Conservation (phyloP, 2,329 filamentous ascomycete genomes). For the Xylaria sp. region DNA sequence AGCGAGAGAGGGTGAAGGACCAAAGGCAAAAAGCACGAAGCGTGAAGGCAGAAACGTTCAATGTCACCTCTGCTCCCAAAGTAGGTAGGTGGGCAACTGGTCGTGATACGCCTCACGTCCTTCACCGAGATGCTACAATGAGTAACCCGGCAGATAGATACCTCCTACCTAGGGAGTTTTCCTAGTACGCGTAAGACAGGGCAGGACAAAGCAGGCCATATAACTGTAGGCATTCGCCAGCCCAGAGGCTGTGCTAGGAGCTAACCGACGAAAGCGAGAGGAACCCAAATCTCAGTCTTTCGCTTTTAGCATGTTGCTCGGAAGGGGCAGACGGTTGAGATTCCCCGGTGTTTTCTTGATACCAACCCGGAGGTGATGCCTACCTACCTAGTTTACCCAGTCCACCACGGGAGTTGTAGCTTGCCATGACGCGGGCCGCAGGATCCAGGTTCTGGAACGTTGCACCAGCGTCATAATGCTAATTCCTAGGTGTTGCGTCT, state of each 20-base stretch:
- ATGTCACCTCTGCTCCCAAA: background rate
- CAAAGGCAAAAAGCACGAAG: background rate
- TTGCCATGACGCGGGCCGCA: background rate
- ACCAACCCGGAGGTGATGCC: background rate
- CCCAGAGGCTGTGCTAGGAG: constrained; percentile 5
- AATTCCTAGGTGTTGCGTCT: background rate
- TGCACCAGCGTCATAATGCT: background rate
- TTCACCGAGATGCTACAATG: constrained; percentile 30
- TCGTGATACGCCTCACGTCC: constrained; percentile 9
- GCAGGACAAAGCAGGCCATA: background rate
- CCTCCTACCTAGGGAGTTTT: background rate
- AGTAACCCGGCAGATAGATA: constrained; percentile 27
- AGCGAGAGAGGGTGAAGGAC: background rate
- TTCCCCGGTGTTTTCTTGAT: background rate
- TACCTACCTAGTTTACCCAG: no score
- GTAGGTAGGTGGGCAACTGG: constrained; percentile 14
- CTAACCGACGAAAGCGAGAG: background rate
- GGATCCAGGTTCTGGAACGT: constrained; percentile 9
- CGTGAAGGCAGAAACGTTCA: constrained; percentile 3
- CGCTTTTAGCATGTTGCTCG: background rate
- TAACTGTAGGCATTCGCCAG: background rate
- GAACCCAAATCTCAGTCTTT: background rate
- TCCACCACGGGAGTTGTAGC: background rate
- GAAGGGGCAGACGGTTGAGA: background rate
- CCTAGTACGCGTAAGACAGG: constrained; percentile 6